Conservation (phyloP, 495 filamentous ascomycete genomes). For the Neurospora terricola region DNA sequence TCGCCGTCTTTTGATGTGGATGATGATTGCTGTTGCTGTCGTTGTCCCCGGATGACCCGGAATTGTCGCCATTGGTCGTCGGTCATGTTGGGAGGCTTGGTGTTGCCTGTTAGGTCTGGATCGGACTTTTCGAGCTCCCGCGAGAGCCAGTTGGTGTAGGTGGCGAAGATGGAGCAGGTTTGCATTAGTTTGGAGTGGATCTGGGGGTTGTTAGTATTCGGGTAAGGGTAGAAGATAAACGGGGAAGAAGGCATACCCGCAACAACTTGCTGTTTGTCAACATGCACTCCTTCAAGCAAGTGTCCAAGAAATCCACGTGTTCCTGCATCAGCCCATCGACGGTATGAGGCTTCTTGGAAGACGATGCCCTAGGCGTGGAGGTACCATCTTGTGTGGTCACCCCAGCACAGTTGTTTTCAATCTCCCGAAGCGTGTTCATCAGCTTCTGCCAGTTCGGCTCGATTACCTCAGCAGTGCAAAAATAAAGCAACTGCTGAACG, state of each 20-base stretch:
- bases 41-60: slow-evolving; percentile 22
- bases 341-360: slow-evolving; percentile 41
- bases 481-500: slow-evolving; percentile 91
- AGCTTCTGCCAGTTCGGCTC: slow-evolving; percentile 94
- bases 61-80: slow-evolving; percentile 43
- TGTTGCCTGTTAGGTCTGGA: slow-evolving; percentile 52
- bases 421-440: slow-evolving; percentile 69
- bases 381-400: slow-evolving; percentile 12
- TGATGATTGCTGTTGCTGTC: not conserved
- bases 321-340: slow-evolving; percentile 99
- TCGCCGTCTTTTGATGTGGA: not conserved
- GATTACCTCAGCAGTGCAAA: slow-evolving; percentile 92
- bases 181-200: slow-evolving; percentile 92
- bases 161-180: slow-evolving; percentile 85
- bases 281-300: slow-evolving; percentile 98
- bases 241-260: slow-evolving; percentile 47
- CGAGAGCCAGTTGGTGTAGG: slow-evolving; percentile 70
- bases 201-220: slow-evolving; percentile 31
- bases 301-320: slow-evolving; percentile 96
- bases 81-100: slow-evolving; percentile 42
- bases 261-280: slow-evolving; percentile 89
- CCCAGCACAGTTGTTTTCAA: slow-evolving; percentile 44
- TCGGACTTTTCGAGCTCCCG: slow-evolving; percentile 70
- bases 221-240: not conserved
- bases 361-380: slow-evolving; percentile 11